Conservation (phyloP, 2,329 filamentous ascomycete genomes). For the Pseudodiploospora longispora region DNA sequence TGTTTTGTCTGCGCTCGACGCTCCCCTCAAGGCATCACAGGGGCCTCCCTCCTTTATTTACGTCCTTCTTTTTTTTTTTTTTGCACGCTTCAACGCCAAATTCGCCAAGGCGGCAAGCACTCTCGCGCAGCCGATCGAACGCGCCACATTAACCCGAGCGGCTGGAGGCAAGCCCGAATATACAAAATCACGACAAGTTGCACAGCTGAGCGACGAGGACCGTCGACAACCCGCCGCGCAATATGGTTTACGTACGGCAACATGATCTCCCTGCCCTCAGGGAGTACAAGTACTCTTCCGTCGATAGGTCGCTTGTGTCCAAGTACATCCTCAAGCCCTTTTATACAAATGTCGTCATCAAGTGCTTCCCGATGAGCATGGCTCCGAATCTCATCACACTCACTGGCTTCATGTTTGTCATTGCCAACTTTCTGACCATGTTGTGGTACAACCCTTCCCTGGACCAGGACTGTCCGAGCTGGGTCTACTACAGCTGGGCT, state of each 20-base stretch:
- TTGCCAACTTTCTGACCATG: constrained; percentile 82
- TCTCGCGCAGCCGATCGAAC: too few species aligned
- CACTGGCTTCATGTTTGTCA: constrained; percentile 81
- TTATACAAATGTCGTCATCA: constrained; percentile 90
- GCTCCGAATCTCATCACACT: constrained; percentile 84
- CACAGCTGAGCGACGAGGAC: too few species aligned
- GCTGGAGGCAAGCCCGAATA: too few species aligned
- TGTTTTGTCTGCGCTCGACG: too few species aligned
- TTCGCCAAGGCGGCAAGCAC: too few species aligned
- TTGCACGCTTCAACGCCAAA: too few species aligned
- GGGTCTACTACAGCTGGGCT: constrained; percentile 94
- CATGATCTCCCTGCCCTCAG: constrained; percentile 80
- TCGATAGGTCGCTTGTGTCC: constrained; percentile 84
- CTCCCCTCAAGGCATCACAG: too few species aligned
- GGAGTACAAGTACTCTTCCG: constrained; percentile 89
- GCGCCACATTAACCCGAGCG: too few species aligned
- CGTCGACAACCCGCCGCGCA: constrained; percentile 10
- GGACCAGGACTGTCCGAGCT: constrained; percentile 84
- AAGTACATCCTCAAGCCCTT: constrained; percentile 96
- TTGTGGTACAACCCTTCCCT: constrained; percentile 94
- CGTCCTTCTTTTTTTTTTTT: too few species aligned
- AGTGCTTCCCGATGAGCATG: constrained; percentile 93
- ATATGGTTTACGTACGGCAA: constrained; percentile 93
- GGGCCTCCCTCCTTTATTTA: too few species aligned
- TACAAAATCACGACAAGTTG: too few species aligned